A percentile compares a stretch with the other conserved stretches of the same genome.
phyloP scores from a whole-genome alignment of 2,329 filamentous ascomycete species.

The Alternaria solani region DNA sequence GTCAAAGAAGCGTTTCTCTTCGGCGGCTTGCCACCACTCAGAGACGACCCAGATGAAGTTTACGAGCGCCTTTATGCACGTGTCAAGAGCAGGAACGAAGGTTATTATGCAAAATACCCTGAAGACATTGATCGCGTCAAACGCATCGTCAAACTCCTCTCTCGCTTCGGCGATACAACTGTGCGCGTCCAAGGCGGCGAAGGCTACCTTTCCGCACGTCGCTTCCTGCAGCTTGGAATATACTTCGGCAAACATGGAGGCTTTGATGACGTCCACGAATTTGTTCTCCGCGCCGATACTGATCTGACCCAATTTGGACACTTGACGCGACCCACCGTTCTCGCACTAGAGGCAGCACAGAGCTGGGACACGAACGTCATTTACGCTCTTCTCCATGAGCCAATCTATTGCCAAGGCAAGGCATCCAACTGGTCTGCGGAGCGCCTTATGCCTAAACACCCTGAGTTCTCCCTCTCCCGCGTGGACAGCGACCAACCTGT shows the following conservation, averaged over 20 bases:
- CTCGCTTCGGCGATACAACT: conserved; percentile 61
- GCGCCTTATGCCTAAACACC: conserved; percentile 63
- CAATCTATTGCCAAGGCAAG: conserved; percentile 80
- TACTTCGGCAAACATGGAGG: conserved; percentile 75
- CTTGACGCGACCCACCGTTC: conserved; percentile 75
- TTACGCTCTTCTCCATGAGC: conserved; percentile 87
- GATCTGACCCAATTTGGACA: conserved; percentile 81
- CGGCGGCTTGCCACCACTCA: conserved; percentile 82
- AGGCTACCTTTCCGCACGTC: conserved; percentile 69
- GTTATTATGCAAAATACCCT: conserved; percentile 86
- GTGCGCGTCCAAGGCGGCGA: conserved; percentile 77
- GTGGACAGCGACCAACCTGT: conserved; percentile 61
- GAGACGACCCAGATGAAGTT: conserved; percentile 74
- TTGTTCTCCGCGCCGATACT: conserved; percentile 72
- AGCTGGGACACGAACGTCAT: conserved; percentile 79
- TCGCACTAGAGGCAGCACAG: conserved; percentile 70
- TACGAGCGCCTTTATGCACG: conserved; percentile 76
- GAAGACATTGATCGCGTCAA: conserved; percentile 77
- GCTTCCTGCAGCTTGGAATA: conserved; percentile 81
- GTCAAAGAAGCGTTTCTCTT: conserved; percentile 83
- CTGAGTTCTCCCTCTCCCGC: conserved; percentile 54
- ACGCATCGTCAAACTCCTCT: conserved; percentile 70
- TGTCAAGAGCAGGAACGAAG: conserved; percentile 74
- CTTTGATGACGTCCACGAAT: conserved; percentile 53
- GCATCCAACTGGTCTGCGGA: conserved; percentile 78